Evolutionary conservation across 345 rosid genomes (phyloP).

Genomic region (Eutrema yunnanense): DNA sequence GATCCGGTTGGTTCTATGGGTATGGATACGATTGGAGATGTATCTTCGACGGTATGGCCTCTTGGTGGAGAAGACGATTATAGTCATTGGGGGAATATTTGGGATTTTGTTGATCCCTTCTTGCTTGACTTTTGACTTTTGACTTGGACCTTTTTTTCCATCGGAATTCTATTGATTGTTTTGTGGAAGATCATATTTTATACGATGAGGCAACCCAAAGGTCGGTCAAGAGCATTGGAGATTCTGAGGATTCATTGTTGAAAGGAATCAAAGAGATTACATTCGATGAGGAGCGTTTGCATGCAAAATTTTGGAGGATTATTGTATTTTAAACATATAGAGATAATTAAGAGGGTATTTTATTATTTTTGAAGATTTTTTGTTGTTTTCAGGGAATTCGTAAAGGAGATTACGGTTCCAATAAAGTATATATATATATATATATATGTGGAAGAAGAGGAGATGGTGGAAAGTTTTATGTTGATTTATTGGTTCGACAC

Average conservation of each 20-base stretch:
- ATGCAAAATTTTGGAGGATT: constrained; percentile 20
- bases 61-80: constrained; percentile 58
- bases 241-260: neutral
- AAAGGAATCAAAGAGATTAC: constrained; percentile 10
- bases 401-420: constrained; percentile 15
- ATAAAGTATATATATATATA: constrained; percentile 21
- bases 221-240: neutral
- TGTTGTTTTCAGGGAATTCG: constrained; percentile 6
- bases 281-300: constrained; percentile 12
- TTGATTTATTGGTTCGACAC: constrained; percentile 9
- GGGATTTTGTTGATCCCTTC: constrained; percentile 61
- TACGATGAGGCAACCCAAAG: neutral
- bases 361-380: neutral
- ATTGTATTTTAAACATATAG: neutral
- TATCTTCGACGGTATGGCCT: constrained; percentile 59
- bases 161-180: neutral
- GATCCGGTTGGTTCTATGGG: constrained; percentile 35
- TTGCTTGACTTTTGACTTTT: constrained; percentile 57
- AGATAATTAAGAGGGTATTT: neutral
- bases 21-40: constrained; percentile 37
- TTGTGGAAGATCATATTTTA: neutral
- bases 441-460: constrained; percentile 2
- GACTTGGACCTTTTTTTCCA: neutral
- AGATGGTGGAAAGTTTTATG: constrained; percentile 2
- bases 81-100: constrained; percentile 40